phyloP scores from a whole-genome alignment of 192 early-diverging fungal species.

The Gaertneriomyces sp. region DNA sequence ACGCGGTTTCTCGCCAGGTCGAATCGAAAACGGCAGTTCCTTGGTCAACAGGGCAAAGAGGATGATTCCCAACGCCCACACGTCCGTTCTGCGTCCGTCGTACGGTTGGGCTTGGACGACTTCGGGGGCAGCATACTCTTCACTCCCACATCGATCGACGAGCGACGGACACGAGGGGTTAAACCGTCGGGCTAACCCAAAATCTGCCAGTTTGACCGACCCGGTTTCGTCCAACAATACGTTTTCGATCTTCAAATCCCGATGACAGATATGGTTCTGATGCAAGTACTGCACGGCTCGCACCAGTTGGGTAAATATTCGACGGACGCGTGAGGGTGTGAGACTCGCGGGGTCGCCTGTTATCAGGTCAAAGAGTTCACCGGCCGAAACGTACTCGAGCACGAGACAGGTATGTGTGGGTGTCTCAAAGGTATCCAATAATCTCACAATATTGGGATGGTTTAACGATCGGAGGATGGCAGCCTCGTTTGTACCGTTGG shows the following conservation, averaged over 20 bases:
- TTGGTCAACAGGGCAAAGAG: constrained; percentile 40
- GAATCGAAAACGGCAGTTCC: constrained; percentile 37
- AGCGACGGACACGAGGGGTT: not conserved
- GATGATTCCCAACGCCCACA: constrained; percentile 45
- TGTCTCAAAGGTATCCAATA: constrained; percentile 63
- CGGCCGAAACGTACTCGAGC: constrained; percentile 67
- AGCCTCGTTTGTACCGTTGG: constrained; percentile 19
- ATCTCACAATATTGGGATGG: constrained; percentile 65
- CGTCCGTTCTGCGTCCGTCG: constrained; percentile 57
- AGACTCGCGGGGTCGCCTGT: constrained; percentile 34
- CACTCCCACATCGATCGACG: constrained; percentile 65
- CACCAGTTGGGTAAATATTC: constrained; percentile 42
- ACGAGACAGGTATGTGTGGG: constrained; percentile 61
- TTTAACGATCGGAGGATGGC: constrained; percentile 46
- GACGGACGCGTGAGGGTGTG: constrained; percentile 41
- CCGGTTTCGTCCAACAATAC: constrained; percentile 46
- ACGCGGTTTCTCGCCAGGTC: constrained; percentile 38
- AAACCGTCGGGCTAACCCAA: constrained; percentile 46
- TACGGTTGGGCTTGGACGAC: constrained; percentile 60
- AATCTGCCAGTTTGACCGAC: constrained; percentile 75
- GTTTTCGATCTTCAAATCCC: constrained; percentile 20
- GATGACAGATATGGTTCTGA: constrained; percentile 8
- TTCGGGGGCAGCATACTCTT: constrained; percentile 76
- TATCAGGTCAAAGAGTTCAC: constrained; percentile 74
- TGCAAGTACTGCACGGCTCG: constrained; percentile 39